Conservation (phyloP, 306 rosid species). For the Corylus americana region DNA sequence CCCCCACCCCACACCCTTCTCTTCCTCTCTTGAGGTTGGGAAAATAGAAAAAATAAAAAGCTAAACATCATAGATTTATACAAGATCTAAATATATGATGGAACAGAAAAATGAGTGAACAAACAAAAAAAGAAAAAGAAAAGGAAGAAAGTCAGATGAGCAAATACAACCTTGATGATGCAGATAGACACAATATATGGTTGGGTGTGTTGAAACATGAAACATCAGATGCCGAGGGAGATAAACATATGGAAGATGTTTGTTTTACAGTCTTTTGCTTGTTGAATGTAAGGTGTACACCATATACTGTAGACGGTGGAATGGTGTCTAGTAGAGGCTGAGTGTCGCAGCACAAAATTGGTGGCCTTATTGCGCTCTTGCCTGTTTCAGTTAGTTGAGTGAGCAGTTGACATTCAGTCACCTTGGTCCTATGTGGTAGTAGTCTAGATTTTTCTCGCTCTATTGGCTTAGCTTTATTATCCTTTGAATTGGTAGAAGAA, state of each 20-base stretch:
- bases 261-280: background rate
- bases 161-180: background rate
- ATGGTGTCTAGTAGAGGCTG: background rate
- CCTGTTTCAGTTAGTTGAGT: background rate
- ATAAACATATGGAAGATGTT: slow-evolving; percentile 1
- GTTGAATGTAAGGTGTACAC: background rate
- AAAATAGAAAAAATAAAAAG: background rate
- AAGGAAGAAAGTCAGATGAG: background rate
- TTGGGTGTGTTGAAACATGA: background rate
- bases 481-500: background rate
- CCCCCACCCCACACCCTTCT: background rate
- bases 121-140: too few species aligned
- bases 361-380: background rate
- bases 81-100: background rate
- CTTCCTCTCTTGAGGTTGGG: background rate
- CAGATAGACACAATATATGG: background rate
- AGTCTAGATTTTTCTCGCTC: too few species aligned
- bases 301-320: background rate
- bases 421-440: background rate
- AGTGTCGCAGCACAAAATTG: background rate
- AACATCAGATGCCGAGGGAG: background rate
- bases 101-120: background rate
- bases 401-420: slow-evolving; percentile 4
- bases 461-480: background rate
- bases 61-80: background rate